phyloP scores from a whole-genome alignment of 2,329 filamentous ascomycete genomes.

The Ceratocystis cubensis region DNA sequence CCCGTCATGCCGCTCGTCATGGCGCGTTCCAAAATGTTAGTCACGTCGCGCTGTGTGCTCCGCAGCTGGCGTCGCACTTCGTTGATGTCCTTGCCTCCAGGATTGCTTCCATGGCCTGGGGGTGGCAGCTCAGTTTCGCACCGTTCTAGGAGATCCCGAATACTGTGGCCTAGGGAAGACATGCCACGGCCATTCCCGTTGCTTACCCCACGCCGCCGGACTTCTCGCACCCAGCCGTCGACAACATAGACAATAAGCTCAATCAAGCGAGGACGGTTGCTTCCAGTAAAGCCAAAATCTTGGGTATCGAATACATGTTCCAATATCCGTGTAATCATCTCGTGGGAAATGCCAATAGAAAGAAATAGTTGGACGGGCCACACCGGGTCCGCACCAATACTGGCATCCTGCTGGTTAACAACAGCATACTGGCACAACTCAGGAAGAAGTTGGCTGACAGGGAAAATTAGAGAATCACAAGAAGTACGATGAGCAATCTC shows the following conservation, averaged over 20 bases:
- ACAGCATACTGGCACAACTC: conserved; percentile 51
- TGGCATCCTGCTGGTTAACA: conserved; percentile 45
- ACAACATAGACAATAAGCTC: conserved; percentile 43
- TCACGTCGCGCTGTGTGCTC: conserved; percentile 34
- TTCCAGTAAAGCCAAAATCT: conserved; percentile 45
- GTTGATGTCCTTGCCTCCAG: conserved; percentile 35
- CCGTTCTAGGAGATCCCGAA: conserved; percentile 38
- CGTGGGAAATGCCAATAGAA: conserved; percentile 43
- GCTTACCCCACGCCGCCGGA: conserved; percentile 32
- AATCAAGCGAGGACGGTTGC: conserved; percentile 37
- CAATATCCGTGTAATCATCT: conserved; percentile 43
- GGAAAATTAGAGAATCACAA: conserved; percentile 54
- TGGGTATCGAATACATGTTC: conserved; percentile 47
- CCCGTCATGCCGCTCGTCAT: conserved; percentile 28
- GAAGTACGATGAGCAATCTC: conserved; percentile 53
- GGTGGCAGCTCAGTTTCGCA: conserved; percentile 37
- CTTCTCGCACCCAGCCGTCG: conserved; percentile 38
- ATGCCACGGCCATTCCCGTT: conserved; percentile 27
- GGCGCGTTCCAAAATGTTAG: conserved; percentile 33
- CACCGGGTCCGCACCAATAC: conserved; percentile 42
- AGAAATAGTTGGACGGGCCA: conserved; percentile 48
- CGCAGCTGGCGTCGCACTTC: conserved; percentile 35
- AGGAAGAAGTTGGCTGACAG: conserved; percentile 46
- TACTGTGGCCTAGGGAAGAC: conserved; percentile 29
- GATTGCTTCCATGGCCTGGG: conserved; percentile 32